These are phyloP conservation scores for Pythium rhizo-oryzae DNA, from an alignment of 352 stramenopile genomes.

Conservation along the genomic window DNA sequence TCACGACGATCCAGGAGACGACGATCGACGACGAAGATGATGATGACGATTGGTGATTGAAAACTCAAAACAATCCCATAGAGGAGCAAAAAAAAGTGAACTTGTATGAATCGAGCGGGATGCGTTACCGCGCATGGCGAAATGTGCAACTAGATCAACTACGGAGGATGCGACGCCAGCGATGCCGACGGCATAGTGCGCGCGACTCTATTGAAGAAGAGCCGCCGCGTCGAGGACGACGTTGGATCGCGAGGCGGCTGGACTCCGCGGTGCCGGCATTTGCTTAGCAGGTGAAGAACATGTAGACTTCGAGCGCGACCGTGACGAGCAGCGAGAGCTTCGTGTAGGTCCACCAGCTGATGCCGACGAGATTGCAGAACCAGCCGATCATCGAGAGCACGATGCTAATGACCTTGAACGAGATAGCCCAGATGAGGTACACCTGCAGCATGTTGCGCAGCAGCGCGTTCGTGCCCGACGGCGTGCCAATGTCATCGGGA, in stretches of 20 bases:
- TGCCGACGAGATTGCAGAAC: conserved; percentile 50
- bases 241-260: neutral
- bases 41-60: conserved; percentile 20
- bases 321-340: conserved; percentile 53
- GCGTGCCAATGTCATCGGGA: conserved; percentile 60
- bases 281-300: conserved; percentile 81
- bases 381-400: conserved; percentile 40
- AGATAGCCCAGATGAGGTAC: conserved; percentile 72
- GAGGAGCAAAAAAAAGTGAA: neutral
- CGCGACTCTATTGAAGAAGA: conserved; percentile 22
- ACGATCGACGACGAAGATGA: conserved; percentile 22
- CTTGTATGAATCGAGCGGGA: neutral
- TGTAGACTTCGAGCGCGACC: conserved; percentile 60
- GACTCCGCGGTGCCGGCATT: neutral
- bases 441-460: conserved; percentile 66
- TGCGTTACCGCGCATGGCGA: neutral
- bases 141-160: neutral
- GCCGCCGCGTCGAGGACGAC: neutral
- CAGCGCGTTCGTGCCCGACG: conserved; percentile 52
- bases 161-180: neutral
- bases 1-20: conserved; percentile 15
- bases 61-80: neutral
- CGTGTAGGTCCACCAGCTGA: conserved; percentile 67
- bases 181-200: neutral
- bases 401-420: conserved; percentile 62